Evolutionary conservation across 805 yeast species (phyloP).

Genomic region (Starmerella floris): DNA sequence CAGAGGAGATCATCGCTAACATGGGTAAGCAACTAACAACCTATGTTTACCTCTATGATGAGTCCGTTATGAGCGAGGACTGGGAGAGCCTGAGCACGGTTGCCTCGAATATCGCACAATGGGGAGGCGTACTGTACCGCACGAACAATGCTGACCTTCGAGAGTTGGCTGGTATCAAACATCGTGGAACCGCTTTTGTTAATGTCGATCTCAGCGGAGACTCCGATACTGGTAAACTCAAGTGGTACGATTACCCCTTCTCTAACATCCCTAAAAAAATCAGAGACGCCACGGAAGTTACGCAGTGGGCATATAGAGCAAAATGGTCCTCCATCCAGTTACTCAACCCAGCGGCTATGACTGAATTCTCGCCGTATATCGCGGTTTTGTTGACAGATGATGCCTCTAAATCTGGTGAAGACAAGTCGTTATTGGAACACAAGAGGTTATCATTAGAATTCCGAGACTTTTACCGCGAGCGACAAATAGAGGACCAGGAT

Average conservation of each 20-base stretch:
- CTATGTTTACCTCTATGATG: constrained; percentile 31
- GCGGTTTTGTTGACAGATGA: constrained; percentile 10
- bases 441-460: constrained; percentile 7
- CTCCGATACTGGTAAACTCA: constrained; percentile 5
- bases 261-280: constrained; percentile 17
- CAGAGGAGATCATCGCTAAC: constrained; percentile 20
- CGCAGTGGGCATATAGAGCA: constrained; percentile 16
- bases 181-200: constrained; percentile 17
- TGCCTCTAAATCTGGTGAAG: not conserved
- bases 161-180: constrained; percentile 14
- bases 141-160: constrained; percentile 14
- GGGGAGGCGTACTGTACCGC: constrained; percentile 16
- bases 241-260: constrained; percentile 14
- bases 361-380: constrained; percentile 10
- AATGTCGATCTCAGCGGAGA: constrained; percentile 10
- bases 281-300: constrained; percentile 15
- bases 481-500: constrained; percentile 16
- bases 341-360: constrained; percentile 8
- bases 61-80: constrained; percentile 29
- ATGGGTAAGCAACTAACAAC: constrained; percentile 22
- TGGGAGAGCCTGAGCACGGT: constrained; percentile 29
- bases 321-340: constrained; percentile 11
- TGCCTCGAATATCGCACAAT: constrained; percentile 18
- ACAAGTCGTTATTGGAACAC: constrained; percentile 2
- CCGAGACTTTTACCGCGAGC: constrained; percentile 12